Conservation (phyloP, 176 grass and related monocot genomes). For the Lolium rigidum region DNA sequence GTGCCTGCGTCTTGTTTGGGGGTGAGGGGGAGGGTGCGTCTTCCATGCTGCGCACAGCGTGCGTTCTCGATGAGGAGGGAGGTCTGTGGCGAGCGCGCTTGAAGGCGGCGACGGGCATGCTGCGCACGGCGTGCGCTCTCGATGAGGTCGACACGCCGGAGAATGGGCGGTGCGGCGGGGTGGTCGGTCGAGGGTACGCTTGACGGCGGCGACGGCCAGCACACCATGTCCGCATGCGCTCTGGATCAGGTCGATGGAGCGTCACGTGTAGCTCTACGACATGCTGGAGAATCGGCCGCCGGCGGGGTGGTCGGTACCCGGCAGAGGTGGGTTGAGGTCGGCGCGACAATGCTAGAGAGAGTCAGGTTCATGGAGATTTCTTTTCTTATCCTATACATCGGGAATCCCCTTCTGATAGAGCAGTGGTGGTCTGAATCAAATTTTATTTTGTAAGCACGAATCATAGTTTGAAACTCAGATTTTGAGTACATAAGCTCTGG, state of each 20-base stretch:
- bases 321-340: background rate
- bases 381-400: background rate
- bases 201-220: background rate
- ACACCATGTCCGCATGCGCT: background rate
- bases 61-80: background rate
- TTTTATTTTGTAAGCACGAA: background rate
- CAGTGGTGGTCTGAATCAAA: background rate
- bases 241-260: background rate
- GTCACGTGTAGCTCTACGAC: too few relatives aligned
- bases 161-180: background rate
- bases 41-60: background rate
- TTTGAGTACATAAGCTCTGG: background rate
- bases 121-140: background rate
- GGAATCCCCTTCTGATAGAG: background rate
- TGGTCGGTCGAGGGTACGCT: background rate
- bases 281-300: background rate
- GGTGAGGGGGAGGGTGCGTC: too few relatives aligned
- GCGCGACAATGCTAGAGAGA: background rate
- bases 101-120: background rate
- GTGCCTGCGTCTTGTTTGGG: too few relatives aligned
- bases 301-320: background rate
- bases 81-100: background rate
- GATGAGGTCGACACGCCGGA: background rate
- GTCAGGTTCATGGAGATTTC: background rate
- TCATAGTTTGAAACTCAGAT: background rate